Percentiles rank a stretch among this genome's conserved stretches.
These are phyloP conservation scores for Phytophthora kernoviae DNA, from an alignment of 352 stramenopile species.

Conservation along the genomic window DNA sequence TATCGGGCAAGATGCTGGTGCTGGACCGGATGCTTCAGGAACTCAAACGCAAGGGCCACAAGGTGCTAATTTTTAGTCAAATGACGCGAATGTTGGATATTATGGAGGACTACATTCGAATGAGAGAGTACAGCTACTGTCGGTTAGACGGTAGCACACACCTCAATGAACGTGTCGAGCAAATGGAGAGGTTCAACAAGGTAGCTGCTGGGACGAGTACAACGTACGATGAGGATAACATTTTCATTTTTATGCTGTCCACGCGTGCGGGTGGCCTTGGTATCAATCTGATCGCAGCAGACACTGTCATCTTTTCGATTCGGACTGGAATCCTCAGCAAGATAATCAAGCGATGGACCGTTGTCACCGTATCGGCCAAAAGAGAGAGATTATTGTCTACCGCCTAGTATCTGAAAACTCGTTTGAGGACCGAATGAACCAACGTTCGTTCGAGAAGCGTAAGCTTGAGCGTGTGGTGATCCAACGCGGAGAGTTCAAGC, in stretches of 20 bases:
- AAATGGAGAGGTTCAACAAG: slow-evolving; percentile 98
- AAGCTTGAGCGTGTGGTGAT: slow-evolving; percentile 91
- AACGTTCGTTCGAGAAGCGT: slow-evolving; percentile 91
- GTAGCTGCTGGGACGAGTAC: slow-evolving; percentile 25
- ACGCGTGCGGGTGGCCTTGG: slow-evolving; percentile 96
- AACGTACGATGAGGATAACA: slow-evolving; percentile 45
- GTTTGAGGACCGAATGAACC: slow-evolving; percentile 95
- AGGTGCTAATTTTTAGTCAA: slow-evolving; percentile 99
- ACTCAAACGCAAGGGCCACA: slow-evolving; percentile 95
- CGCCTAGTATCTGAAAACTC: slow-evolving; percentile 93
- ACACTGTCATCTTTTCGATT: slow-evolving; percentile 99
- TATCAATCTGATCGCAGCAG: slow-evolving; percentile 96
- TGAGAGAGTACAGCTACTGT: slow-evolving; percentile 93
- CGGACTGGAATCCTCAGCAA: slow-evolving; percentile 99
- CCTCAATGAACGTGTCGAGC: slow-evolving; percentile 91
- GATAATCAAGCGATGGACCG: slow-evolving; percentile 93
- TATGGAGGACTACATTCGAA: slow-evolving; percentile 94
- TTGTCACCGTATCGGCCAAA: slow-evolving; percentile 91
- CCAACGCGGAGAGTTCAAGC: slow-evolving; percentile 84
- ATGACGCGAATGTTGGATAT: slow-evolving; percentile 99
- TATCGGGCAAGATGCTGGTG: slow-evolving; percentile 98
- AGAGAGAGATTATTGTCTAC: slow-evolving; percentile 91
- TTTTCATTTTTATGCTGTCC: slow-evolving; percentile 88
- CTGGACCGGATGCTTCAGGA: slow-evolving; percentile 97
- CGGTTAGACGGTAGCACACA: slow-evolving; percentile 96